These are phyloP conservation scores for Vachellia collinsii DNA, from an alignment of 306 rosid species.

Conservation along the genomic window DNA sequence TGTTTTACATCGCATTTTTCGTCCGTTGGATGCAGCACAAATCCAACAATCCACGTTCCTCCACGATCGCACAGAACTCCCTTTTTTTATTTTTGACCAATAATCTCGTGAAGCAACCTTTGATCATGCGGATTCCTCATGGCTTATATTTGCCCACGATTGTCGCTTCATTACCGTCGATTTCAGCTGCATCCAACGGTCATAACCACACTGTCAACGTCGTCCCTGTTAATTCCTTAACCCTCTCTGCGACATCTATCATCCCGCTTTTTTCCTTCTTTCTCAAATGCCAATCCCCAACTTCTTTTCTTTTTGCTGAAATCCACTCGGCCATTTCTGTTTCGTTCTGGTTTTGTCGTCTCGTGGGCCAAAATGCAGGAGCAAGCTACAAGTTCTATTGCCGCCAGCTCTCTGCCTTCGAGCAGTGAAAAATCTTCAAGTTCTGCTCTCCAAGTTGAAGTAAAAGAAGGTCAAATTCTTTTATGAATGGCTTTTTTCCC, in stretches of 20 bases:
- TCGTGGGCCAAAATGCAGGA: constrained; percentile 52
- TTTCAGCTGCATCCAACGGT: constrained; percentile 35
- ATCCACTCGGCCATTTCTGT: constrained; percentile 1
- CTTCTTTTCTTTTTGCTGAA: background rate
- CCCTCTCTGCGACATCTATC: background rate
- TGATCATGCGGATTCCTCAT: constrained; percentile 55
- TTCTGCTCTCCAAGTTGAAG: constrained; percentile 62
- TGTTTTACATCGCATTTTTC: background rate
- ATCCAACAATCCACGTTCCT: constrained; percentile 32
- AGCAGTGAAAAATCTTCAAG: constrained; percentile 76
- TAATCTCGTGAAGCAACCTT: constrained; percentile 45
- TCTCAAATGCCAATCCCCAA: background rate
- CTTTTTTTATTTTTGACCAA: background rate
- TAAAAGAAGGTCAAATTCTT: constrained; percentile 53
- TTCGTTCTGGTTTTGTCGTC: background rate
- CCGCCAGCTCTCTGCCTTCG: constrained; percentile 65
- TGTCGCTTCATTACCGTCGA: constrained; percentile 33
- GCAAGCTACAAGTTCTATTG: constrained; percentile 56
- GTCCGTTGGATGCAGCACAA: constrained; percentile 39
- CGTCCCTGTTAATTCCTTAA: background rate
- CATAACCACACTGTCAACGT: background rate
- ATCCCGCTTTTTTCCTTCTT: constrained; percentile 1
- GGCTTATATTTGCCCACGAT: constrained; percentile 72
- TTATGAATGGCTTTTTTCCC: background rate
- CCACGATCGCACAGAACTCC: constrained; percentile 52